Evolutionary conservation across 2,329 filamentous ascomycete genomes (phyloP), one percentile per base, ranked within the genome.

Genomic region (Epichloe bromicola): DNA sequence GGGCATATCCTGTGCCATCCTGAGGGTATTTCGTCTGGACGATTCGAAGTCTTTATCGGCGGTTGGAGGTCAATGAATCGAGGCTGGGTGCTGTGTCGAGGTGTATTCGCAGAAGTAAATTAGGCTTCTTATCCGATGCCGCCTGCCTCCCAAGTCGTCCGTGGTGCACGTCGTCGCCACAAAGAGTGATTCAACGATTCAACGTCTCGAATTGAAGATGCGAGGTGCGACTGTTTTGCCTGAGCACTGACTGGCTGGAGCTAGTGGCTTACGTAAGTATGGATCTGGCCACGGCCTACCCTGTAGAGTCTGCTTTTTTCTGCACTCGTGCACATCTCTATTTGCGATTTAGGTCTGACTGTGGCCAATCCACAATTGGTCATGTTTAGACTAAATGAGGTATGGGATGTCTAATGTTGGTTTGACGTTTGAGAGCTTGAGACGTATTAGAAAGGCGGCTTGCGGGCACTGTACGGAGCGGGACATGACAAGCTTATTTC

Each of bases 1-100:
- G 75, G 93, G 93, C 82, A 98, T 88, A 78, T 98, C 93, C 79
- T 97, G 90, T 75, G 86, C 83, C 91, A 97, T 96, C 65, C 58
- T 83, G 75, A 68, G 63, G 65, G 51, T 30, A 23, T 41, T 42
- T 42, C 39, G 17, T 33, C 34, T n/a, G 10, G 33, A 23, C 7
- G 14, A 38, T n/a, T 47, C 23, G 17, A 11, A 12, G 34, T 41
- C n/a, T 5, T 41, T n/a, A 5, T 43, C 43, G 36, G 4, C 14
- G 34, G 17, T 42, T 17, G 43, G 2, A 12, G 5, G n/a, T 8
- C n/a, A 30, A 15, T 34, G 6, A 12, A 48, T 7, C 23, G 38
- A 34, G 6, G 19, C 8, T 2, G 12, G 23, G 10, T 37, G 23
- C 19, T n/a, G 10, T 15, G 2, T 44, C 14, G n/a, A 33, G 4